phyloP scores from a whole-genome alignment of 129 eudicot genomes.

The Artemisia tridentata region DNA sequence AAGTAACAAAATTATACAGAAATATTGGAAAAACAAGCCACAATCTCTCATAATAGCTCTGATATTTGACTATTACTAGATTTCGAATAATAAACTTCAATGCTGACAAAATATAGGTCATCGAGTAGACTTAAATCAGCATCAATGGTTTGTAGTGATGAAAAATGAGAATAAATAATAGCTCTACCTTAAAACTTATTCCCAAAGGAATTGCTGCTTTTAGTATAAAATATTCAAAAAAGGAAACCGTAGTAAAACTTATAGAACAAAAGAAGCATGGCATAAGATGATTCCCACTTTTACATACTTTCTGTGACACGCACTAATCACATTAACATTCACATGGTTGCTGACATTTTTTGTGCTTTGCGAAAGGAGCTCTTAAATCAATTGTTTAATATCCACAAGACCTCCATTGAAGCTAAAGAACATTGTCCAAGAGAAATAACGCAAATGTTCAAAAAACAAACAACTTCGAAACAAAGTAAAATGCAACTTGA shows the following conservation, averaged over 20 bases:
- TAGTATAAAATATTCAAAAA: background rate
- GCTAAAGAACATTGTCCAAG: too few species aligned
- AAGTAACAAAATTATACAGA: background rate
- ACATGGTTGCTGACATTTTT: background rate
- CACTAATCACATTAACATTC: background rate
- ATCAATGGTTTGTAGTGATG: background rate
- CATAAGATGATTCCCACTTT: background rate
- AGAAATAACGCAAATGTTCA: background rate
- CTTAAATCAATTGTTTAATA: too few species aligned
- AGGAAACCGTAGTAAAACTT: background rate
- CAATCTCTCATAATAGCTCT: background rate
- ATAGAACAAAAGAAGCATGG: slow-evolving; percentile 1
- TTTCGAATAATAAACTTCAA: background rate
- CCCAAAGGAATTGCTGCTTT: background rate
- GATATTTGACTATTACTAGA: background rate
- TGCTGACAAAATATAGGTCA: background rate
- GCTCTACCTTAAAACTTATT: background rate
- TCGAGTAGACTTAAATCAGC: background rate
- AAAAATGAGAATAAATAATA: background rate
- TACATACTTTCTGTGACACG: background rate
- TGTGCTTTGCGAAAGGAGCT: too few species aligned
- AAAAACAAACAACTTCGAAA: background rate
- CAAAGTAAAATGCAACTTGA: slow-evolving; percentile 6
- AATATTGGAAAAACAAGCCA: background rate
- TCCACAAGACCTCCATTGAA: too few species aligned